phyloP scores from a whole-genome alignment of 176 grass and related monocot genomes.

The Poa pratensis region DNA sequence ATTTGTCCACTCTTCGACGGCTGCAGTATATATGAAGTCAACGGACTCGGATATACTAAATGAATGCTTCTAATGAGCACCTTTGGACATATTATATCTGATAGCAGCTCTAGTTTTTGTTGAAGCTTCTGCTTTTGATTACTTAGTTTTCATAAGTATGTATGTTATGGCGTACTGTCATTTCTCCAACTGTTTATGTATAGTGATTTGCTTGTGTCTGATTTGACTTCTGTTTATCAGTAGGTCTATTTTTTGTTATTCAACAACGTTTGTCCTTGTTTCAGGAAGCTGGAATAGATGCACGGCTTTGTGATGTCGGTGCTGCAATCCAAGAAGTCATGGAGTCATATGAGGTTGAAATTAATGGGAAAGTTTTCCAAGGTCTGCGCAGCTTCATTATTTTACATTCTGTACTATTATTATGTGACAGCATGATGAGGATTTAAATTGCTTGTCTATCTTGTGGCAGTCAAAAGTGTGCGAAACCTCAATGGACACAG shows the following conservation, averaged over 20 bases:
- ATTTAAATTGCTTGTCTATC: background rate
- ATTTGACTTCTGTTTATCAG: background rate
- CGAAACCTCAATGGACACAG: slow-evolving; percentile 95
- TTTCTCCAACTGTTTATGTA: background rate
- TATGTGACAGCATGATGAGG: background rate
- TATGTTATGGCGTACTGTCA: background rate
- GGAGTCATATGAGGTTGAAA: slow-evolving; percentile 99
- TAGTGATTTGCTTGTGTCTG: background rate
- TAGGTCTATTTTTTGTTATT: slow-evolving; percentile 18
- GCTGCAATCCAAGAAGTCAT: slow-evolving; percentile 99
- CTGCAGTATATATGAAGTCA: background rate
- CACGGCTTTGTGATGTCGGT: slow-evolving; percentile 92
- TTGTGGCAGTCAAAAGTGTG: slow-evolving; percentile 90
- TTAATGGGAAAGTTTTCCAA: slow-evolving; percentile 97
- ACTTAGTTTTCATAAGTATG: background rate
- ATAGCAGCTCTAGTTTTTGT: background rate
- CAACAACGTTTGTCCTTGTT: background rate
- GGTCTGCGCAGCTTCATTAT: slow-evolving; percentile 45
- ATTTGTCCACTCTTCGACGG: background rate
- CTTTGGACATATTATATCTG: slow-evolving; percentile 1
- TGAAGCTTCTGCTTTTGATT: slow-evolving; percentile 15
- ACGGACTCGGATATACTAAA: background rate
- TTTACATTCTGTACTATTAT: background rate
- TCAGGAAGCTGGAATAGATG: slow-evolving; percentile 99
- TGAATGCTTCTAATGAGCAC: background rate